Conservation (phyloP, 306 rosid genomes). For the Ormosia semicastrata region DNA sequence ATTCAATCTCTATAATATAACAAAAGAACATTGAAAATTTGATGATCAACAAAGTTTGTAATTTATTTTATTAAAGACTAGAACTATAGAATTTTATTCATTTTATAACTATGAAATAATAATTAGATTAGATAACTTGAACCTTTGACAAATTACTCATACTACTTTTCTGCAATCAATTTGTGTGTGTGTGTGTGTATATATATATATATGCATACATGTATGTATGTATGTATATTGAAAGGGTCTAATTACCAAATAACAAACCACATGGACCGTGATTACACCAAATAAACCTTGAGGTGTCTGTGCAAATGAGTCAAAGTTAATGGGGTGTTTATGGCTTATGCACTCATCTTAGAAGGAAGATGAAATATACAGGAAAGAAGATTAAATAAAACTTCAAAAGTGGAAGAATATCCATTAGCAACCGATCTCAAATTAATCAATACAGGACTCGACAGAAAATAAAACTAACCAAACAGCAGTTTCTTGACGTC, state of each 20-base stretch:
- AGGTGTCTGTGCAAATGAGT: neutral
- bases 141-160: neutral
- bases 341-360: neutral
- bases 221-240: neutral
- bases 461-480: conserved; percentile 57
- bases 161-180: neutral
- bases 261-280: neutral
- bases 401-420: conserved; percentile 3
- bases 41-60: conserved; percentile 1
- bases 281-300: conserved; percentile 6
- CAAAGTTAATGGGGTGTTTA: neutral
- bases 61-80: neutral
- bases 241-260: neutral
- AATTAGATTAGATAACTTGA: conserved; percentile 2
- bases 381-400: conserved; percentile 10
- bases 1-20: neutral
- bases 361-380: neutral
- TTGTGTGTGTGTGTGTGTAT: neutral
- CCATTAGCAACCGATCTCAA: neutral
- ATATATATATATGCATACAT: too few species aligned
- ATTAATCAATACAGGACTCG: neutral
- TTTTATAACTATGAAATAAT: neutral
- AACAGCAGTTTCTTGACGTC: conserved; percentile 80
- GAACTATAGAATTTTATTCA: neutral
- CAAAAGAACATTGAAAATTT: neutral